Evolutionary conservation across 768 basidiomycete genomes (phyloP).

Genomic region (Hirschioporus abietinus): DNA sequence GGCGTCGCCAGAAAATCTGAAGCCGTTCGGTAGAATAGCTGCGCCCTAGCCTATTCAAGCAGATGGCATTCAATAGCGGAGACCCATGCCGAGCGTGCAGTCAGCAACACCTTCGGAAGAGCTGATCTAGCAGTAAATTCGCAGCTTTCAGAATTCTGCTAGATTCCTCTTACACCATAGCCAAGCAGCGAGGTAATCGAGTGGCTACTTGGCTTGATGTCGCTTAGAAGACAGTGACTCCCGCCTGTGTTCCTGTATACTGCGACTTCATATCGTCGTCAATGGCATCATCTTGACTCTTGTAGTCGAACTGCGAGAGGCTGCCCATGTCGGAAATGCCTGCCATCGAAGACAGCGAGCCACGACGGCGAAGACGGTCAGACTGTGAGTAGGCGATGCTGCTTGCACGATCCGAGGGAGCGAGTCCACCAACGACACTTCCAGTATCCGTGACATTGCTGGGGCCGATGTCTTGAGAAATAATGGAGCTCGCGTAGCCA

Average conservation of each 20-base stretch:
- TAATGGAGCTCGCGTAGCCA: slow-evolving; percentile 85
- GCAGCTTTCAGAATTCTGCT: background rate
- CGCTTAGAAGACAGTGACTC: slow-evolving; percentile 75
- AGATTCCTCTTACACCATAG: background rate
- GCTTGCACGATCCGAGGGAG: slow-evolving; percentile 37
- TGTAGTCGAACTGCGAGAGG: slow-evolving; percentile 73
- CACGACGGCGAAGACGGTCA: slow-evolving; percentile 73
- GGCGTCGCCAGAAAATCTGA: background rate
- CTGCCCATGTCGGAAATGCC: slow-evolving; percentile 78
- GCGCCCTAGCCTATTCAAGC: background rate
- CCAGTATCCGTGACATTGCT: slow-evolving; percentile 47
- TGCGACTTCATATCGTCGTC: slow-evolving; percentile 86
- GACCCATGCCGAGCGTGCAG: background rate
- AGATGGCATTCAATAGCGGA: background rate
- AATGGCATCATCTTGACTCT: slow-evolving; percentile 85
- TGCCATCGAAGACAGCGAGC: slow-evolving; percentile 72
- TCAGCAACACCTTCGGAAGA: background rate
- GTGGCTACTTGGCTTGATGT: background rate
- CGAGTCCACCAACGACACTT: slow-evolving; percentile 54
- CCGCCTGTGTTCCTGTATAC: slow-evolving; percentile 80
- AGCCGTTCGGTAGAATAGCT: background rate
- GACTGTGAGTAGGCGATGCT: slow-evolving; percentile 87
- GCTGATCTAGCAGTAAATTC: background rate
- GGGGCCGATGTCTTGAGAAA: slow-evolving; percentile 83
- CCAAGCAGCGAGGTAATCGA: background rate